phyloP scores from a whole-genome alignment of 1,284 basidiomycete genomes.

The Melampsora americana region DNA sequence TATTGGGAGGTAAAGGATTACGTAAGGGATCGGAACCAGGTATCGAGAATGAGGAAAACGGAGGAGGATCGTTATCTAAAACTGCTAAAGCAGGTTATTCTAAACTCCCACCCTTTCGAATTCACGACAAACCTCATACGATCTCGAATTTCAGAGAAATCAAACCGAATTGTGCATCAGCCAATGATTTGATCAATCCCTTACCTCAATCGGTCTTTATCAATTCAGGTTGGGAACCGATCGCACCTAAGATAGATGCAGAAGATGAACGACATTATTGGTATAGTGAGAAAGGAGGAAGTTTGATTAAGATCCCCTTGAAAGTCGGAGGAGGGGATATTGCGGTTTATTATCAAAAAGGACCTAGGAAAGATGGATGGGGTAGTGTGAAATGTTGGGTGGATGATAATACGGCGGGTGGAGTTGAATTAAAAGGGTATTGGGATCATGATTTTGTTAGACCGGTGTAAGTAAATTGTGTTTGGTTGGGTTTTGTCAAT shows the following conservation, averaged over 20 bases:
- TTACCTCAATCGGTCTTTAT: conserved; percentile 81
- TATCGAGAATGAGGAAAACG: conserved; percentile 52
- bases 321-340: conserved; percentile 72
- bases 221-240: conserved; percentile 78
- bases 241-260: conserved; percentile 64
- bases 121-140: conserved; percentile 68
- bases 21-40: conserved; percentile 51
- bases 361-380: conserved; percentile 62
- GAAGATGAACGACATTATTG: conserved; percentile 71
- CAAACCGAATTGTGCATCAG: conserved; percentile 80
- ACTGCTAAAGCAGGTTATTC: conserved; percentile 45
- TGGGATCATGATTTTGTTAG: conserved; percentile 56
- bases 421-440: conserved; percentile 59
- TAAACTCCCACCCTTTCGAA: conserved; percentile 67
- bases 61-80: conserved; percentile 40
- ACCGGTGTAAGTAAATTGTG: conserved; percentile 55
- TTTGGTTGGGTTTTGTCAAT: background rate
- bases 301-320: conserved; percentile 71
- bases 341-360: conserved; percentile 69
- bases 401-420: conserved; percentile 59
- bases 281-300: conserved; percentile 73
- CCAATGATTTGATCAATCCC: conserved; percentile 91
- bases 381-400: conserved; percentile 66
- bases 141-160: conserved; percentile 72
- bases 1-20: conserved; percentile 46